phyloP scores from a whole-genome alignment of 768 basidiomycete species.

The Lactifluus rugatus region DNA sequence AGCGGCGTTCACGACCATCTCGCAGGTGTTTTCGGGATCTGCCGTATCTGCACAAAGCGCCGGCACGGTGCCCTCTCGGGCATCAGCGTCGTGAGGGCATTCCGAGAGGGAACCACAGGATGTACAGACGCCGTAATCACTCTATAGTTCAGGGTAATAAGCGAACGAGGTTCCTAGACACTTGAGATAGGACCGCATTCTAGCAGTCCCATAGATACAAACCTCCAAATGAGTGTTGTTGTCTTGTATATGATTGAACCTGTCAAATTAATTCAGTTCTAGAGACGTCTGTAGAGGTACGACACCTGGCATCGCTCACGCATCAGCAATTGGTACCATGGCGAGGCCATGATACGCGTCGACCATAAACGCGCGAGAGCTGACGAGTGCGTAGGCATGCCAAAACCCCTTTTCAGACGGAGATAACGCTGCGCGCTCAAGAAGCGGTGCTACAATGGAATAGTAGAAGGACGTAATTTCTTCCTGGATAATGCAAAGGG shows the following conservation, averaged over 20 bases:
- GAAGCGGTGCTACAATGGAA: slow-evolving; percentile 19
- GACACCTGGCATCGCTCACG: slow-evolving; percentile 35
- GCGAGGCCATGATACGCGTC: slow-evolving; percentile 73
- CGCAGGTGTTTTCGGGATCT: slow-evolving; percentile 28
- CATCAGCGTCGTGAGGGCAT: slow-evolving; percentile 55
- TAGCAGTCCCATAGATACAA: slow-evolving; percentile 17
- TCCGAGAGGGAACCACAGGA: slow-evolving; percentile 59
- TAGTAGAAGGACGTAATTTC: slow-evolving; percentile 13
- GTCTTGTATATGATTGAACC: slow-evolving; percentile 64
- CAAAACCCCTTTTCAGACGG: slow-evolving; percentile 36
- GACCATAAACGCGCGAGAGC: slow-evolving; percentile 73
- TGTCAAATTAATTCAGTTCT: slow-evolving; percentile 23
- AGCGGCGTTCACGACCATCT: slow-evolving; percentile 56
- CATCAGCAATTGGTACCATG: slow-evolving; percentile 81
- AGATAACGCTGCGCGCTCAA: slow-evolving; percentile 12
- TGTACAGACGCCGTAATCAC: slow-evolving; percentile 63
- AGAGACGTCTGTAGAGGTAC: neutral
- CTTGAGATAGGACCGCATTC: neutral
- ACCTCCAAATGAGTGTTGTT: slow-evolving; percentile 73
- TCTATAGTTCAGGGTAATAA: slow-evolving; percentile 31
- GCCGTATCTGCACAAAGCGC: neutral
- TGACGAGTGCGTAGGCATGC: slow-evolving; percentile 57
- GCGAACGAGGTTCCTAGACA: neutral
- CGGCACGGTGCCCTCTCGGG: neutral
- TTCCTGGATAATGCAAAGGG: slow-evolving; percentile 6